Conservation (phyloP, 2,329 filamentous ascomycete genomes). For the Sordariomycetes sp. region DNA sequence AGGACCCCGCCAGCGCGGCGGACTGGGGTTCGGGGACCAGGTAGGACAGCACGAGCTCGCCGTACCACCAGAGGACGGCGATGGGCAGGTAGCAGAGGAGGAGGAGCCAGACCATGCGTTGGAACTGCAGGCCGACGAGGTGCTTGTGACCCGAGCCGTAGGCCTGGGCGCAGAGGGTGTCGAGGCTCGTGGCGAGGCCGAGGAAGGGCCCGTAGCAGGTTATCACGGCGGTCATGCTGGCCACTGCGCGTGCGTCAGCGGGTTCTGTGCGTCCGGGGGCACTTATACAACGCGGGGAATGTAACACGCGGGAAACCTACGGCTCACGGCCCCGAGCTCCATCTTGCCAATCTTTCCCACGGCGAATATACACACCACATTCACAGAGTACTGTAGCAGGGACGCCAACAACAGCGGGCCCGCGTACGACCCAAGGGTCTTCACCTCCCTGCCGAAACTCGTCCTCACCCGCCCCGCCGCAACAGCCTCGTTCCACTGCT, state of each 20-base stretch:
- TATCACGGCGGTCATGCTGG: constrained; percentile 71
- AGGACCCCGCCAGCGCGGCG: constrained; percentile 58
- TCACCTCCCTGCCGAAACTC: constrained; percentile 82
- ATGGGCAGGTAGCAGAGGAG: constrained; percentile 64
- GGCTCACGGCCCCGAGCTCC: constrained; percentile 31
- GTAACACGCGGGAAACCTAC: constrained; percentile 14
- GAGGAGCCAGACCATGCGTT: constrained; percentile 72
- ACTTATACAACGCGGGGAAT: not conserved
- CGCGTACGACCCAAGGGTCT: constrained; percentile 66
- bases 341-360: constrained; percentile 66
- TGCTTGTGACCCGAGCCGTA: constrained; percentile 87
- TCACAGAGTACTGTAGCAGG: constrained; percentile 72
- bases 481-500: constrained; percentile 80
- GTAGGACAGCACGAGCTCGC: constrained; percentile 49
- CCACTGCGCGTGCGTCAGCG: constrained; percentile 16
- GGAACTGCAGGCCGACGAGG: constrained; percentile 73
- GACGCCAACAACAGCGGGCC: constrained; percentile 64
- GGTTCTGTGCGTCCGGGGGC: not conserved
- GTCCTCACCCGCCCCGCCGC: constrained; percentile 72
- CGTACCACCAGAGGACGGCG: constrained; percentile 58
- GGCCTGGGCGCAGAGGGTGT: constrained; percentile 88
- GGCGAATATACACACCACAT: constrained; percentile 70
- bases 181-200: constrained; percentile 79
- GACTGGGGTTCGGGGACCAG: constrained; percentile 42
- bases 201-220: constrained; percentile 69